Percentiles rank a stretch among this genome's conserved stretches.
Evolutionary conservation across 371 early-diverging fungal species (phyloP).

Genomic region (Nematocida sp.): DNA sequence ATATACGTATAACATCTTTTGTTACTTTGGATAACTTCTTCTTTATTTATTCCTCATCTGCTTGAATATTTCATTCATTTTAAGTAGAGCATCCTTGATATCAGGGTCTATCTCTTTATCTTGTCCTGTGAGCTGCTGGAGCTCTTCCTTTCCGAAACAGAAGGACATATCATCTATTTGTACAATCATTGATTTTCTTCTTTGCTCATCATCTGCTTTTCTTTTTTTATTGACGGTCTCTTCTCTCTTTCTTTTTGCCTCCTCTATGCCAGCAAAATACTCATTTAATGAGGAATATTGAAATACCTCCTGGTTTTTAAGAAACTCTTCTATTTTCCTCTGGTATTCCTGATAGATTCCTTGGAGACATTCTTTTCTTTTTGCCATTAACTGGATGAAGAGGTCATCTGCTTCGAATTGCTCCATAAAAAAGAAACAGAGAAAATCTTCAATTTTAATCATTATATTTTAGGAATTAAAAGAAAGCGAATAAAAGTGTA

Average conservation of each 20-base stretch:
- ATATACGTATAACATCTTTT: neutral
- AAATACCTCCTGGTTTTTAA: neutral
- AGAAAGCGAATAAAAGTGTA: too few species aligned
- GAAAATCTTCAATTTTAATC: neutral
- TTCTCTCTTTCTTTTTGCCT: neutral
- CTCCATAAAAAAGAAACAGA: constrained; percentile 33
- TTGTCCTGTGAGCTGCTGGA: constrained; percentile 44
- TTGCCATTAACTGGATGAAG: constrained; percentile 33
- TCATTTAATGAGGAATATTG: neutral
- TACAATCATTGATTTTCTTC: constrained; percentile 53
- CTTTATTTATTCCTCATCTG: neutral
- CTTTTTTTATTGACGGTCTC: neutral
- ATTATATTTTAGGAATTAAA: too few species aligned
- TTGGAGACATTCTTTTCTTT: constrained; percentile 28
- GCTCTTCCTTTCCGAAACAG: constrained; percentile 51
- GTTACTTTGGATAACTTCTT: neutral
- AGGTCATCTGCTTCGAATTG: constrained; percentile 48
- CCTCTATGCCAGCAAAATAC: constrained; percentile 24
- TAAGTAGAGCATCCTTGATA: constrained; percentile 27
- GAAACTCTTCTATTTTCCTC: constrained; percentile 24
- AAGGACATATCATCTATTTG: constrained; percentile 53
- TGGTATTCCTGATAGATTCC: constrained; percentile 11
- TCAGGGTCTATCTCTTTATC: constrained; percentile 43
- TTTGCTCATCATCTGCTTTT: constrained; percentile 1
- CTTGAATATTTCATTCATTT: constrained; percentile 51